Conservation (phyloP, 345 rosid species). For the Cochlearia excelsa region DNA sequence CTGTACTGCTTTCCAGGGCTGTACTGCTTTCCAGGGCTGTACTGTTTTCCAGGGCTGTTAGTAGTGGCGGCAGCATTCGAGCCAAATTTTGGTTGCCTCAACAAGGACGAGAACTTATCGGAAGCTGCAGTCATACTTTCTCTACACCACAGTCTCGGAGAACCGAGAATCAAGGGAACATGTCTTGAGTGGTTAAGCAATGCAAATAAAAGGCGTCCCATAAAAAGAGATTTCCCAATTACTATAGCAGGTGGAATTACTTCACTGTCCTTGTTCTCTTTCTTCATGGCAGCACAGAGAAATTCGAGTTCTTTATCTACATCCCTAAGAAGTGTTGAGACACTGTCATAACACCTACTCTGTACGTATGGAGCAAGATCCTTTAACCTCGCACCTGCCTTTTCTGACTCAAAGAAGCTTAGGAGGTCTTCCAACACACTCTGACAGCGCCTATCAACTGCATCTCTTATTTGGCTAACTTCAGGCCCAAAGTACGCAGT, state of each 20-base stretch:
- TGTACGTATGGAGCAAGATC: conserved; percentile 79
- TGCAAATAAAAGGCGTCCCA: conserved; percentile 91
- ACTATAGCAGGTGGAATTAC: conserved; percentile 51
- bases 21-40: too few relatives aligned
- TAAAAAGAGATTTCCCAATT: conserved; percentile 83
- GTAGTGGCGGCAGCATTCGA: conserved; percentile 43
- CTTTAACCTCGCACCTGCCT: conserved; percentile 75
- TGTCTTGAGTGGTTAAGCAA: conserved; percentile 76
- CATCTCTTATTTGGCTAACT: conserved; percentile 82
- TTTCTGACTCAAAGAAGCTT: conserved; percentile 88
- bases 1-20: too few relatives aligned
- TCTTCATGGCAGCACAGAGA: conserved; percentile 52
- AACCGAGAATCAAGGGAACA: conserved; percentile 76
- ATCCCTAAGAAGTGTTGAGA: conserved; percentile 62
- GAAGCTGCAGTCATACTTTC: conserved; percentile 52
- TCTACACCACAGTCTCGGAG: conserved; percentile 93
- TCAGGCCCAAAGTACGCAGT: conserved; percentile 84
- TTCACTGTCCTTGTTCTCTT: conserved; percentile 38
- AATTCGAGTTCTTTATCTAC: conserved; percentile 64
- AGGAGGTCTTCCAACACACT: conserved; percentile 76
- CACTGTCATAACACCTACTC: conserved; percentile 70
- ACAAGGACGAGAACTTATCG: conserved; percentile 63
- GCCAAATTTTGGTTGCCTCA: conserved; percentile 56
- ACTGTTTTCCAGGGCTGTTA: conserved; percentile 56
- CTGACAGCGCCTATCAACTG: conserved; percentile 73